Base-by-base conservation (phyloP, 106 monocot genomes). In the Gastrodia elata region DNA sequence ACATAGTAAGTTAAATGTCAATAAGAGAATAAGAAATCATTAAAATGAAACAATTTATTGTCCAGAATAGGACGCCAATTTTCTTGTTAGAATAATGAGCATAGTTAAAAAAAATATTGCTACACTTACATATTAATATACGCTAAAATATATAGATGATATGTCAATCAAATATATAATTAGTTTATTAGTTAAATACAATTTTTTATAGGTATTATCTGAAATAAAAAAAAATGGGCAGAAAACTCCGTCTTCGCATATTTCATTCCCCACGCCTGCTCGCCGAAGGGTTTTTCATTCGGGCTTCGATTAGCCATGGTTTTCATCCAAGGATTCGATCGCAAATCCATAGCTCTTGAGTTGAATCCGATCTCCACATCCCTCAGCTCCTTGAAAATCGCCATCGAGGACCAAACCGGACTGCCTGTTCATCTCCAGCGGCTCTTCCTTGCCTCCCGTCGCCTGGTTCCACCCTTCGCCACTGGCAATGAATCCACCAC, bases 241-340 rank as follows among this genome's bases (percentile, higher is more conserved):
- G 5, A 15, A 44, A 44, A 6, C 15, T 44, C 13, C 43, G 15
- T 44, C 22, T 55, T 9, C 4, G 26, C 57, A 58, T n/a, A n/a
- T n/a, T n/a, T n/a, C n/a, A n/a, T n/a, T 58, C 57, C 27, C 8
- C 57, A 10, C 0, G 3, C 9, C 61, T 32, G 61, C 30, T 61
- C 27, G 28, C 61, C 14, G 28, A 30, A 37, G 65, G 65, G 15
- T 65, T 33, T 30, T 15, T 34, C 15, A 16, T 15, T 65, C 33
- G 46, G 16, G 13, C 46, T 4, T n/a, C n/a, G 55, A 22, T 16
- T 38, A 11, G 69, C 65, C 61, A 90, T 91, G 90, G 82, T 94
- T 35, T 88, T 94, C 88, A 43, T 94, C 49, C 81, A 77, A 73
- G 79, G 80, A 59, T 78, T 84, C 7, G 85, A 87, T 37, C 59